Evolutionary conservation across 2,329 filamentous ascomycete genomes (phyloP), one percentile per base, ranked within the genome.

Genomic region (Ceratocystis smalleyi): DNA sequence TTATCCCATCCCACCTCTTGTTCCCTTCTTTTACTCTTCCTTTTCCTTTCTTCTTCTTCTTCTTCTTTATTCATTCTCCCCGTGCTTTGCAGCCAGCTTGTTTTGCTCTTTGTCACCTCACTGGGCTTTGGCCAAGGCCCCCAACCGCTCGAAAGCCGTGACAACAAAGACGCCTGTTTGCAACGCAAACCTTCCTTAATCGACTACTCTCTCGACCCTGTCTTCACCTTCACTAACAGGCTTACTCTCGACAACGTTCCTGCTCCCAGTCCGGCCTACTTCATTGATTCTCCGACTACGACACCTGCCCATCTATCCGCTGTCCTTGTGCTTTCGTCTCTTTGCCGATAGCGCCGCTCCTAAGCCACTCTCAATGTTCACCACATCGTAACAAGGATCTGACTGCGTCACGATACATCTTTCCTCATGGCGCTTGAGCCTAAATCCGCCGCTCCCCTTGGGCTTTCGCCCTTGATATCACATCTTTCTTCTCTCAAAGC

Each of bases 401-500:
- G 49, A 47, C 60, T 63, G 32, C 51, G 64, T 61, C 51, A 59
- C 35, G 30, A 65, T 35, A 59, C n/a, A 32, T 49, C 60, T 43
- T 45, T 43, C 32, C 8, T 30, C 51, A 65, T 65, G 64, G 49
- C 57, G 43, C 54, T 45, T 22, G 54, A 54, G 24, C 35, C 54
- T 30, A 57, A 57, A 35, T 35, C 54, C n/a, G 45, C 15, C 59
- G 32, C 59, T 32, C 27, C 40, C 43, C 40, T 45, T 62, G 61
- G 64, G 45, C 61, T 49, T 27, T 63, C 61, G 45, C 62, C 65
- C 51, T 43, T 64, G 62, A 43, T 59, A 27, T 51, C 59, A 3
- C 57, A 77, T 67, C 77, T 83, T 68, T 74, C 76, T 69, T 77
- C 78, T 67, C 75, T 84, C 65, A 76, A 81, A 68, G 76, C 75